Evolutionary conservation across 306 rosid species (phyloP).

Genomic region (Spatholobus suberectus): DNA sequence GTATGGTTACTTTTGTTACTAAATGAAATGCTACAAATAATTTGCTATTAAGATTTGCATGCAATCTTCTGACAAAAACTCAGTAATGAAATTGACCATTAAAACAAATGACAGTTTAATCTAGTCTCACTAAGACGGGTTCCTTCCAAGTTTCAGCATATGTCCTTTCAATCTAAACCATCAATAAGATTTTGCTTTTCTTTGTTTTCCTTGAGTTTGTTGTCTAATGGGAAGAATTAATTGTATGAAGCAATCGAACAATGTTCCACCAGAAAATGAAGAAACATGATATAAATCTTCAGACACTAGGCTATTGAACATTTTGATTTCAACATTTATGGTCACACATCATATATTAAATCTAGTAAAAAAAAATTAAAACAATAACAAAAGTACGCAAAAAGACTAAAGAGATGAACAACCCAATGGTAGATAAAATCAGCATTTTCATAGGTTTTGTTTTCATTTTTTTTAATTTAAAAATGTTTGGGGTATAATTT

Average conservation of each 20-base stretch:
- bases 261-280: neutral
- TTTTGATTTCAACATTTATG: too few relatives aligned
- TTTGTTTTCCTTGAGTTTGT: neutral
- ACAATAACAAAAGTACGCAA: neutral
- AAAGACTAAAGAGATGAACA: neutral
- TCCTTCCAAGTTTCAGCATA: neutral
- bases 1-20: neutral
- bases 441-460: neutral
- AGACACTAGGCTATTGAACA: too few relatives aligned
- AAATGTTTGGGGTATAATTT: too few relatives aligned
- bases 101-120: neutral
- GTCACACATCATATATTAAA: too few relatives aligned
- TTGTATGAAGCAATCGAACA: neutral
- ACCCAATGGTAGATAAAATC: neutral
- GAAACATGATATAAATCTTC: too few relatives aligned
- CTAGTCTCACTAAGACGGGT: neutral
- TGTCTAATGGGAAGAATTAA: neutral
- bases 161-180: neutral
- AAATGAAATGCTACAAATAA: neutral
- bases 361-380: too few relatives aligned
- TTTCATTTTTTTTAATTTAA: neutral
- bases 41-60: neutral
- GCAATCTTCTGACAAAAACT: neutral
- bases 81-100: neutral
- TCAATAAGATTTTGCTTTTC: neutral